phyloP scores from a whole-genome alignment of 2,329 filamentous ascomycete species.

The Colletotrichum brevisporum region DNA sequence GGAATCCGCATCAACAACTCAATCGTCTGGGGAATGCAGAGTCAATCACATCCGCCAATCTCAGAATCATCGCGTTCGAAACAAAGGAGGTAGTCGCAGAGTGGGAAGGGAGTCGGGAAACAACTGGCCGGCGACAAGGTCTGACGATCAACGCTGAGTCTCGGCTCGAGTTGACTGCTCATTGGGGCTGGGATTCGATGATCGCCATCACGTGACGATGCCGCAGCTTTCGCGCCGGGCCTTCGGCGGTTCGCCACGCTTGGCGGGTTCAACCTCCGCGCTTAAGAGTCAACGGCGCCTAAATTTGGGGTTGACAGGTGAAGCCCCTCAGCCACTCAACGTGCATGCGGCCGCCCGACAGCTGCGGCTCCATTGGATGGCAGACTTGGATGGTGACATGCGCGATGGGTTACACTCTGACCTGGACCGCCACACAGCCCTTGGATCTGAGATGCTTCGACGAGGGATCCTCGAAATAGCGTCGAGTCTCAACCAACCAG shows the following conservation, averaged over 20 bases:
- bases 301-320: slow-evolving; percentile 24
- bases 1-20: slow-evolving; percentile 3
- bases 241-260: slow-evolving; percentile 26
- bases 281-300: slow-evolving; percentile 35
- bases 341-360: slow-evolving; percentile 22
- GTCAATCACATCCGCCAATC: slow-evolving; percentile 32
- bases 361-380: slow-evolving; percentile 28
- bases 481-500: slow-evolving; percentile 36
- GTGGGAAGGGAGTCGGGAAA: slow-evolving; percentile 14
- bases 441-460: slow-evolving; percentile 32
- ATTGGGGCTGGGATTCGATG: slow-evolving; percentile 24
- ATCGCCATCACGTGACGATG: slow-evolving; percentile 34
- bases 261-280: slow-evolving; percentile 29
- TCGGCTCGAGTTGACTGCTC: neutral
- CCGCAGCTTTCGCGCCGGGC: slow-evolving; percentile 15
- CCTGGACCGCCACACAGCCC: slow-evolving; percentile 33
- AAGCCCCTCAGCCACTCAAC: slow-evolving; percentile 36
- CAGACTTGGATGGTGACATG: slow-evolving; percentile 31
- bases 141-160: slow-evolving; percentile 6
- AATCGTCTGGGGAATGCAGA: slow-evolving; percentile 27
- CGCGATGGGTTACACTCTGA: slow-evolving; percentile 33
- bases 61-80: slow-evolving; percentile 19
- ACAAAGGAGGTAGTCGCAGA: slow-evolving; percentile 37
- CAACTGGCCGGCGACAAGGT: slow-evolving; percentile 33
- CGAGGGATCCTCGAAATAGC: slow-evolving; percentile 37